Base-by-base conservation (phyloP, 1,284 basidiomycete genomes). In the Cutaneotrichosporon sp. region DNA sequence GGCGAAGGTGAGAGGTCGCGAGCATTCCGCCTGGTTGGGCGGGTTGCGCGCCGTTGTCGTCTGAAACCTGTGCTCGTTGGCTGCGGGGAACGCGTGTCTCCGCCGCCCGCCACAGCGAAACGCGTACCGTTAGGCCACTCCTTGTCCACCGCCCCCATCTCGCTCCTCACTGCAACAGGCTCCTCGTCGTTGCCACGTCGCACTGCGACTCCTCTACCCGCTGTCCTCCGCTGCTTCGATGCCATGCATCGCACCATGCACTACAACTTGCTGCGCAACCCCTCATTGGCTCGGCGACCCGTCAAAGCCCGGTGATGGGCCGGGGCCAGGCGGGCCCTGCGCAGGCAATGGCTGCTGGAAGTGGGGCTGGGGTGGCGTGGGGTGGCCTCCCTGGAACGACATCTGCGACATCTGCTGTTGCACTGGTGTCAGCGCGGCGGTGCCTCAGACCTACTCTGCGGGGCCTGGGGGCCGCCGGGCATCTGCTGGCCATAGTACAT, bases 381-480 rank as follows among this genome's bases (percentile, higher is more conserved):
- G 64, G 42, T 66, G 64, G 14, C n/a, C n/a, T n/a, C 64, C 64
- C 42, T 24, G 18, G 55, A 56, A 63, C 46, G 58, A 58, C 64
- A 66, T 63, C 47, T 65, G 60, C 46, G 58, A 58, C 64, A 66
- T 63, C 47, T 65, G 60, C 31, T 52, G 60, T 54, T 63, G 61
- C 64, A 66, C 63, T 64, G 50, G 13, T 9, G 36, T 42, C 16
- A 54, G 50, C 18, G 6, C 33, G 16, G 7, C 10, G 9, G 1
- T n/a, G n/a, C n/a, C n/a, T n/a, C n/a, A n/a, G 16, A 72, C 74
- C 59, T 59, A 77, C 75, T 65, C 49, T 75, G 75, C 51, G 75
- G 76, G 1, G 74, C 76, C 58, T 75, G 74, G 52, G 75, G 76
- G 31, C 71, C 72, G 11, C 36, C 42, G 14, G 36, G 38, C 53